phyloP scores from a whole-genome alignment of 768 basidiomycete species.

The Boletus pseudopeckii region DNA sequence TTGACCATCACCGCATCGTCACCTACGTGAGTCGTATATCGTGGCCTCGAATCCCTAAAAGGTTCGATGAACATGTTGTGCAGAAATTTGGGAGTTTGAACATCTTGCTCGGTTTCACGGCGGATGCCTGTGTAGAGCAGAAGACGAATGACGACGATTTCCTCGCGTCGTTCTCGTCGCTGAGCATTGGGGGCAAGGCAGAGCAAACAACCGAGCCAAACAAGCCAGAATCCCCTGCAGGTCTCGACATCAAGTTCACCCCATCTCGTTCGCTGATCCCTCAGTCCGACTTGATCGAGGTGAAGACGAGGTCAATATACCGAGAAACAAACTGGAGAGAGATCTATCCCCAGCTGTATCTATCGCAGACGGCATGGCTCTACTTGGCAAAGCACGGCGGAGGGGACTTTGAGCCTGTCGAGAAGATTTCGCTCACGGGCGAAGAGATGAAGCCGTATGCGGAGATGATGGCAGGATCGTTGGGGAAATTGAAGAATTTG shows the following conservation, averaged over 20 bases:
- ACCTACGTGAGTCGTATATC: slow-evolving; percentile 47
- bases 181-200: slow-evolving; percentile 13
- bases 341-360: slow-evolving; percentile 60
- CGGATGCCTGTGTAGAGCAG: slow-evolving; percentile 39
- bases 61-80: neutral
- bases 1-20: slow-evolving; percentile 62
- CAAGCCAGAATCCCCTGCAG: neutral
- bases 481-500: slow-evolving; percentile 28
- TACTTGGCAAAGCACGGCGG: slow-evolving; percentile 56
- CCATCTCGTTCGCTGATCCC: slow-evolving; percentile 30
- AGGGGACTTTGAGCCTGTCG: slow-evolving; percentile 50
- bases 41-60: neutral
- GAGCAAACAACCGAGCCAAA: neutral
- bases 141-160: slow-evolving; percentile 24
- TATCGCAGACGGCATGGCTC: slow-evolving; percentile 63
- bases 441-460: slow-evolving; percentile 23
- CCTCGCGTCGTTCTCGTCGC: slow-evolving; percentile 24
- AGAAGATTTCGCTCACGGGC: slow-evolving; percentile 42
- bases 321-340: slow-evolving; percentile 53
- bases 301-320: slow-evolving; percentile 31
- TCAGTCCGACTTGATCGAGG: slow-evolving; percentile 35
- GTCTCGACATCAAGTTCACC: slow-evolving; percentile 22
- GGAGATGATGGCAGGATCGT: slow-evolving; percentile 15
- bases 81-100: slow-evolving; percentile 59
- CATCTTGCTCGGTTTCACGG: slow-evolving; percentile 56